These are phyloP conservation scores for Diaporthe batatas DNA, from an alignment of 2,329 filamentous ascomycete genomes.

Conservation along the genomic window DNA sequence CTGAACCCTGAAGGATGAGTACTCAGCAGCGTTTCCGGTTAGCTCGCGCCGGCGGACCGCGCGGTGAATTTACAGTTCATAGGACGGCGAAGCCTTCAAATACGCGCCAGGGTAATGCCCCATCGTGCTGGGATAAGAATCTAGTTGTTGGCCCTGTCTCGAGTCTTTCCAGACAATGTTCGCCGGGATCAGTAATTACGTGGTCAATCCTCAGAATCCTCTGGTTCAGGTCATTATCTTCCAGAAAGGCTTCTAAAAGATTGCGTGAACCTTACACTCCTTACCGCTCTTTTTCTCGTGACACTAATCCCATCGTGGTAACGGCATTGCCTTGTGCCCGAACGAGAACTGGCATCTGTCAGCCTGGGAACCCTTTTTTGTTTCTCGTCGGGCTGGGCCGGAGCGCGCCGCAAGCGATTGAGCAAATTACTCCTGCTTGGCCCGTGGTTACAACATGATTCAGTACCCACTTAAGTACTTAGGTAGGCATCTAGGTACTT, in stretches of 20 bases:
- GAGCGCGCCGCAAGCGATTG: not conserved
- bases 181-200: not conserved
- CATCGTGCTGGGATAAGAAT: not conserved
- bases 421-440: slow-evolving; percentile 25
- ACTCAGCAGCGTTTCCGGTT: not conserved
- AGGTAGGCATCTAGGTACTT: too few relatives aligned
- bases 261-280: not conserved
- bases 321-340: not conserved
- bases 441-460: not conserved
- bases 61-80: not conserved
- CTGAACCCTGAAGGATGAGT: not conserved
- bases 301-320: not conserved
- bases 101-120: not conserved
- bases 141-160: not conserved
- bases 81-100: not conserved
- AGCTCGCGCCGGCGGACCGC: not conserved
- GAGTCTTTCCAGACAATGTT: not conserved
- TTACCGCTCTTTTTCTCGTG: slow-evolving; percentile 7
- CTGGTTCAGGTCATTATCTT: too few relatives aligned
- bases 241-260: not conserved
- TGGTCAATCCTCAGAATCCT: not conserved
- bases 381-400: not conserved
- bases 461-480: too few relatives aligned
- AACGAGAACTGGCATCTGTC: not conserved
- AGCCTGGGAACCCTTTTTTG: slow-evolving; percentile 2